Evolutionary conservation across 371 early-diverging fungal genomes (phyloP).

Genomic region (Cokeromyces recurvatus): DNA sequence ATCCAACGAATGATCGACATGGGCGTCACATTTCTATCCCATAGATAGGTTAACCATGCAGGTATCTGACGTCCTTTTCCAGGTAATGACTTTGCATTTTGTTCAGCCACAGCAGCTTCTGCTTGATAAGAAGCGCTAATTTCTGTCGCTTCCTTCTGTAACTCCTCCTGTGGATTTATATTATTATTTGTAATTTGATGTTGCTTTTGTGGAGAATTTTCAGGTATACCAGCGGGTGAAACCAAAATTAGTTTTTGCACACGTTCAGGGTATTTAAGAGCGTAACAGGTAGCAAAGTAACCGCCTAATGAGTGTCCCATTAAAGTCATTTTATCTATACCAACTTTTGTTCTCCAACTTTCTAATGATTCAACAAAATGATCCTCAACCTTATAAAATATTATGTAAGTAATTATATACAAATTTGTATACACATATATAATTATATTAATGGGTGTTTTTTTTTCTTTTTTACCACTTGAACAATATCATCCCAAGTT

Average conservation of each 20-base stretch:
- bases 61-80: slow-evolving; percentile 30
- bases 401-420: not conserved
- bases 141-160: slow-evolving; percentile 30
- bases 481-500: slow-evolving; percentile 46
- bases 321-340: slow-evolving; percentile 79
- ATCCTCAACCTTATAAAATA: slow-evolving; percentile 63
- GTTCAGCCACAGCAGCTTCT: slow-evolving; percentile 21
- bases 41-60: slow-evolving; percentile 53
- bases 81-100: slow-evolving; percentile 11
- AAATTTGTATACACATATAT: no score
- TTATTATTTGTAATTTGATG: slow-evolving; percentile 13
- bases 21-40: slow-evolving; percentile 78
- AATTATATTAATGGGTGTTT: no score
- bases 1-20: slow-evolving; percentile 73
- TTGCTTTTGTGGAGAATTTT: slow-evolving; percentile 32
- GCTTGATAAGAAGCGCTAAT: slow-evolving; percentile 27
- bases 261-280: slow-evolving; percentile 79
- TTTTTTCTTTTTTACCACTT: slow-evolving; percentile 27
- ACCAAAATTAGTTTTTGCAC: slow-evolving; percentile 89
- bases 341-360: slow-evolving; percentile 76
- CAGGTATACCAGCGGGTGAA: slow-evolving; percentile 75
- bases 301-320: slow-evolving; percentile 87
- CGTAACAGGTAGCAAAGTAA: slow-evolving; percentile 83
- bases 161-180: slow-evolving; percentile 22
- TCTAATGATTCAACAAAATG: slow-evolving; percentile 93